Evolutionary conservation across 768 basidiomycete genomes (phyloP).

Genomic region (Lentinus tigrinus): DNA sequence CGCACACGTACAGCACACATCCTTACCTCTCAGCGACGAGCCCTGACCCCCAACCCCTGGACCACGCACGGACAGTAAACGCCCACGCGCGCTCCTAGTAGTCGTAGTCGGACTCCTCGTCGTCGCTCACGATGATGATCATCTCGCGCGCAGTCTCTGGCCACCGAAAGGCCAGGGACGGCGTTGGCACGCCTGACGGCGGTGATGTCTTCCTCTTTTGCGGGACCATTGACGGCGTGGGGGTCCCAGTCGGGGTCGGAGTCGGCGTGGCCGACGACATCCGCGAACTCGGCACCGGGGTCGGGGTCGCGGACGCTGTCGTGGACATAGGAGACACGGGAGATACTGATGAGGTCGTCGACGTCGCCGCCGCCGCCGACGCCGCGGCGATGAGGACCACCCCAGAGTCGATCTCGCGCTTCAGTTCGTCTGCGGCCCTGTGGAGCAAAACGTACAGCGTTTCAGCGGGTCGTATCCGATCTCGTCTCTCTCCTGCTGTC

Average conservation of each 20-base stretch:
- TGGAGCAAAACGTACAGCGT: conserved; percentile 9
- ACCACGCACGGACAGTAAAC: no score
- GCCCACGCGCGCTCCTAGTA: background rate
- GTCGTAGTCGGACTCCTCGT: conserved; percentile 37
- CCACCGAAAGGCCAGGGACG: conserved; percentile 33
- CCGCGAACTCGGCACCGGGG: background rate
- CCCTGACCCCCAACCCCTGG: no score
- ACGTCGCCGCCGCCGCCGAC: no score
- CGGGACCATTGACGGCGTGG: background rate
- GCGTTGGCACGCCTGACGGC: no score
- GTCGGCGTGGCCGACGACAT: background rate
- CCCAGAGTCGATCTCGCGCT: background rate
- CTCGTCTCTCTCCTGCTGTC: no score
- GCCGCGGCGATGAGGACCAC: background rate
- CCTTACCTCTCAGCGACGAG: conserved; percentile 3
- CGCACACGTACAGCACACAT: background rate
- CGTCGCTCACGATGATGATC: conserved; percentile 51
- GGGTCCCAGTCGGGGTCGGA: background rate
- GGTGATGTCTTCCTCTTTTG: conserved; percentile 4
- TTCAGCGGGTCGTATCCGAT: background rate
- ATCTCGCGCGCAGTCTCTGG: conserved; percentile 43
- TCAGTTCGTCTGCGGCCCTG: conserved; percentile 36
- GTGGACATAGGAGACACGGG: background rate
- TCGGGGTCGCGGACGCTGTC: background rate
- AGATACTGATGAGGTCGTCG: no score